phyloP scores from a whole-genome alignment of 371 early-diverging fungal genomes.

The Nematocida ausubeli region DNA sequence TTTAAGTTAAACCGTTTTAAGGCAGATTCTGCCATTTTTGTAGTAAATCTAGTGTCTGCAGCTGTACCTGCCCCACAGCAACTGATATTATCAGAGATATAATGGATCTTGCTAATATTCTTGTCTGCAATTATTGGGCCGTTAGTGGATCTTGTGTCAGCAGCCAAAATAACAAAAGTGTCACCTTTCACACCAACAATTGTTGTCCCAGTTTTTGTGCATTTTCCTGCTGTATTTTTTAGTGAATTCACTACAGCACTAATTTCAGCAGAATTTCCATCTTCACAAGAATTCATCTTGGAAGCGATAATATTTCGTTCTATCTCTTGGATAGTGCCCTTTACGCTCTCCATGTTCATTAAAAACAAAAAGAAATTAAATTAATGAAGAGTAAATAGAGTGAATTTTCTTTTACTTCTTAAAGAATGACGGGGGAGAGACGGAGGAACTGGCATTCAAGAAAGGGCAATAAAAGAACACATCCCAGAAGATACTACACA shows the following conservation, averaged over 20 bases:
- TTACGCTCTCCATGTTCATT: not conserved
- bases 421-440: slow-evolving; percentile 15
- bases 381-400: not conserved
- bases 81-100: slow-evolving; percentile 94
- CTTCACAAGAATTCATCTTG: not conserved
- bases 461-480: not conserved
- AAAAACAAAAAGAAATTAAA: slow-evolving; percentile 47
- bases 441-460: not conserved
- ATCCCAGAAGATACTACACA: not conserved
- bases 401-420: not conserved
- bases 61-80: slow-evolving; percentile 99
- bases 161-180: slow-evolving; percentile 87
- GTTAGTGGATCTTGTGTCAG: slow-evolving; percentile 96
- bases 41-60: slow-evolving; percentile 93
- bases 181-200: slow-evolving; percentile 71
- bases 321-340: too few species aligned
- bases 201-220: slow-evolving; percentile 87
- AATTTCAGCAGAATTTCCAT: not conserved
- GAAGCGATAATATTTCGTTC: too few species aligned
- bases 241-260: not conserved
- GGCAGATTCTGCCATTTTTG: slow-evolving; percentile 81
- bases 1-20: slow-evolving; percentile 82
- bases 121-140: slow-evolving; percentile 97
- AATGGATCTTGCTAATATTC: slow-evolving; percentile 96
- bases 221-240: not conserved